These are phyloP conservation scores for Trifolium fragiferum DNA, from an alignment of 306 rosid species.

Conservation along the genomic window DNA sequence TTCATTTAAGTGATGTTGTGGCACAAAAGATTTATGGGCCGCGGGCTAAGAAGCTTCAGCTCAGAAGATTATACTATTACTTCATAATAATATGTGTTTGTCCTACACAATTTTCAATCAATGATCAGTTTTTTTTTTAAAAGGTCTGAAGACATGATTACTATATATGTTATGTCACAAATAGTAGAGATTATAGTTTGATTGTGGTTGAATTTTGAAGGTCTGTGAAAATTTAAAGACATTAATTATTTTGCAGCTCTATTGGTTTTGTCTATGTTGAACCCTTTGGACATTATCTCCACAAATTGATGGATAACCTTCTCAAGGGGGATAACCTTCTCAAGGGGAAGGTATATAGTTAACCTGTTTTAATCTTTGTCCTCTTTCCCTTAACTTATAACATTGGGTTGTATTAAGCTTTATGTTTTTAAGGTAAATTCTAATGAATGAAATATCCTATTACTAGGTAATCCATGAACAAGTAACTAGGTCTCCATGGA, in stretches of 20 bases:
- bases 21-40: too few relatives aligned
- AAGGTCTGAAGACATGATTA: not conserved
- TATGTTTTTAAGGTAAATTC: not conserved
- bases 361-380: conserved; percentile 25
- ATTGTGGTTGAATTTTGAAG: not conserved
- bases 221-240: not conserved
- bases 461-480: conserved; percentile 87
- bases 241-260: conserved; percentile 62
- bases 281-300: conserved; percentile 92
- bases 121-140: not conserved
- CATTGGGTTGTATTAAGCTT: conserved; percentile 27
- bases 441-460: conserved; percentile 42
- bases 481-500: conserved; percentile 84
- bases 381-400: conserved; percentile 19
- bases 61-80: too few relatives aligned
- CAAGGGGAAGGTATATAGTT: conserved; percentile 61
- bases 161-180: not conserved
- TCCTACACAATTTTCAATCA: not conserved
- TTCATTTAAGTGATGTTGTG: too few relatives aligned
- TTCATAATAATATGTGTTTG: not conserved
- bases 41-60: too few relatives aligned
- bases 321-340: conserved; percentile 81
- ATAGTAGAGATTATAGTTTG: not conserved
- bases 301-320: conserved; percentile 80
- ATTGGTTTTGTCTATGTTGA: conserved; percentile 88